Evolutionary conservation across 768 basidiomycete species (phyloP).

Genomic region (Pisolithus microcarpus): DNA sequence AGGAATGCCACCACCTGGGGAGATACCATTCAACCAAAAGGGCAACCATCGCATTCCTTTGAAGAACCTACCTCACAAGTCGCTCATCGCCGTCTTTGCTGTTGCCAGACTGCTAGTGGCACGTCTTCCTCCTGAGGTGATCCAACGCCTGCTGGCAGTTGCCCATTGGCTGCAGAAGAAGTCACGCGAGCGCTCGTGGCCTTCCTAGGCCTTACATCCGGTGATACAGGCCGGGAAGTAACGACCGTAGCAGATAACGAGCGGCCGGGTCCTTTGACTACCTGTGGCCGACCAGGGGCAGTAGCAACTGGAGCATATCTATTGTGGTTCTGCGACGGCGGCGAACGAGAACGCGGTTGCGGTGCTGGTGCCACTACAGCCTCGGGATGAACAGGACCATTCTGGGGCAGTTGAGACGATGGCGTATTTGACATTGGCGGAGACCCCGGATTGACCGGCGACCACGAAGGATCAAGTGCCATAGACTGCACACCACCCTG

Average conservation of each 20-base stretch:
- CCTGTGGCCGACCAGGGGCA: constrained; percentile 14
- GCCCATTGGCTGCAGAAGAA: constrained; percentile 27
- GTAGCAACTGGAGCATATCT: constrained; percentile 30
- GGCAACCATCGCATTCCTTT: neutral
- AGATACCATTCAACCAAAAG: neutral
- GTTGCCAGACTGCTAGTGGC: constrained; percentile 74
- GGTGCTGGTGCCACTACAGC: constrained; percentile 21
- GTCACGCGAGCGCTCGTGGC: constrained; percentile 60
- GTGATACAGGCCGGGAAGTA: constrained; percentile 26
- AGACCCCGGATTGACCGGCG: constrained; percentile 25
- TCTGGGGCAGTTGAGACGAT: constrained; percentile 28
- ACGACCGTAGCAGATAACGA: constrained; percentile 65
- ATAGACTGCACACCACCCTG: constrained; percentile 60
- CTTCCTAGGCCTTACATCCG: constrained; percentile 55
- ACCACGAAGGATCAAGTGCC: constrained; percentile 25
- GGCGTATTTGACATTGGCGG: constrained; percentile 16
- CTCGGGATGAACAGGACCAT: constrained; percentile 13
- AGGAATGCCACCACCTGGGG: neutral
- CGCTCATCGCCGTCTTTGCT: constrained; percentile 52
- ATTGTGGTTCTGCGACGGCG: constrained; percentile 37
- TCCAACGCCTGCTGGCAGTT: constrained; percentile 34
- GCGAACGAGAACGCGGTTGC: constrained; percentile 45
- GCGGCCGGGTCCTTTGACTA: constrained; percentile 46
- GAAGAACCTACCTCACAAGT: constrained; percentile 9
- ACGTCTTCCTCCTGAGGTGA: constrained; percentile 65